Evolutionary conservation across 441 rosid genomes (phyloP), one percentile per base, ranked within the genome.

Genomic region (Eutrema salsugineum): DNA sequence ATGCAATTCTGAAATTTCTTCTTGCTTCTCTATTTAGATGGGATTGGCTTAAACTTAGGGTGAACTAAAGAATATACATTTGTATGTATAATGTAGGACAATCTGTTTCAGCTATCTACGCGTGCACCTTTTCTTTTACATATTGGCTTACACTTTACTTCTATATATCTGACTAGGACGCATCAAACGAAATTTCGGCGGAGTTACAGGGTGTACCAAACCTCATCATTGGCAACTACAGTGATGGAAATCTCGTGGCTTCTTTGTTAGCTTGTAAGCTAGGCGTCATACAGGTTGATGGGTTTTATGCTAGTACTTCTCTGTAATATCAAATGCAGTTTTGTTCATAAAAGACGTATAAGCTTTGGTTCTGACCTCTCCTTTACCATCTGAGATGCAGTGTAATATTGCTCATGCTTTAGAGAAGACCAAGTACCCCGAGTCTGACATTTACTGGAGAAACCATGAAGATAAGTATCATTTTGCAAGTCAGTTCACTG

Each of bases 351-450:
- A 44, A 20, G 35, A 59, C 48, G 12, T 72, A n/a, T 22, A 33
- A 55, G 19, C 8, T 32, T 33, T 22, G 63, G 50, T 55, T 49
- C 55, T 69, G 47, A 61, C 48, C 62, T 70, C 47, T 61, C 59
- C 40, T 62, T 48, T 38, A 47, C 67, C 33, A n/a, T 74, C 27
- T 42, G 56, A 32, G 55, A 38, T 66, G 76, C 65, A 88, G 91
- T 84, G 91, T 71, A 90, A 83, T 55, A 87, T 88, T 59, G 94
- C 92, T 8, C 94, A 88, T 77, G 91, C 94, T 2, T 73, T 84
- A 83, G 89, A 88, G 87, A 87, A 90, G 81, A 85, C 87, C 9
- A 90, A 88, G 70, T 90, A 88, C 70, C 88, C 89, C 6, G 89
- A 90, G 75, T 90, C 92, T 19, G 92, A 90, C 75, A 76, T 87